These are phyloP conservation scores for Plasmodium fragile DNA, from an alignment of 169 alveolate species.

Conservation along the genomic window DNA sequence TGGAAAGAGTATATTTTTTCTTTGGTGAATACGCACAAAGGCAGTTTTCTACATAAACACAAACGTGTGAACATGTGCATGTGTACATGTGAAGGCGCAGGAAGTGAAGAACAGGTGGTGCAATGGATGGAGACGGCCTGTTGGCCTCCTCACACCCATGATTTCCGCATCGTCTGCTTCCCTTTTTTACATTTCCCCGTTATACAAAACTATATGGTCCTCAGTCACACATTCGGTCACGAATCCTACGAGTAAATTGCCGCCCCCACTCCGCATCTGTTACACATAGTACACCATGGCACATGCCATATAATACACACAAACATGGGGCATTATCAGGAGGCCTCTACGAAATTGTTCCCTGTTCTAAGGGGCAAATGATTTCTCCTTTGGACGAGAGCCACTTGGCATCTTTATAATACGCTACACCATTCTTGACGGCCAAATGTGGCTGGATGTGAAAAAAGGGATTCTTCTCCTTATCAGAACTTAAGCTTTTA, in stretches of 20 bases:
- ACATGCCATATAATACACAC: not conserved
- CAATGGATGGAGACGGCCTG: not conserved
- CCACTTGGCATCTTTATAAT: conserved; percentile 49
- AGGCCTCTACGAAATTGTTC: conserved; percentile 49
- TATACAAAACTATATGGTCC: not conserved
- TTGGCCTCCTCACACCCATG: not conserved
- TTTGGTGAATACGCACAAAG: not conserved
- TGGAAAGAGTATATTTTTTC: not conserved
- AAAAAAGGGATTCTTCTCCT: conserved; percentile 61
- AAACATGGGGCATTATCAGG: not conserved
- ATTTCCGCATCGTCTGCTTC: not conserved
- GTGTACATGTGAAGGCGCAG: not conserved
- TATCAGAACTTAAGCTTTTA: conserved; percentile 55
- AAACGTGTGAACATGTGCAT: not conserved
- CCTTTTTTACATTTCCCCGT: not conserved
- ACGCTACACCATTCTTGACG: conserved; percentile 43
- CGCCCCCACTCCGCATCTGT: not conserved
- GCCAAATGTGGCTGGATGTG: conserved; percentile 62
- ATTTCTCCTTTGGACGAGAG: conserved; percentile 62
- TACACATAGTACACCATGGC: not conserved
- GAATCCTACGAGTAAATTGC: not conserved
- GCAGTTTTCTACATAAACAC: not conserved
- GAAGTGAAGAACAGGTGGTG: not conserved
- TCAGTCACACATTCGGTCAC: not conserved
- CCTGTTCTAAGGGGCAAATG: conserved; percentile 30